These are phyloP conservation scores for Colletotrichum sp. DNA, from an alignment of 2,329 filamentous ascomycete species.

Conservation along the genomic window DNA sequence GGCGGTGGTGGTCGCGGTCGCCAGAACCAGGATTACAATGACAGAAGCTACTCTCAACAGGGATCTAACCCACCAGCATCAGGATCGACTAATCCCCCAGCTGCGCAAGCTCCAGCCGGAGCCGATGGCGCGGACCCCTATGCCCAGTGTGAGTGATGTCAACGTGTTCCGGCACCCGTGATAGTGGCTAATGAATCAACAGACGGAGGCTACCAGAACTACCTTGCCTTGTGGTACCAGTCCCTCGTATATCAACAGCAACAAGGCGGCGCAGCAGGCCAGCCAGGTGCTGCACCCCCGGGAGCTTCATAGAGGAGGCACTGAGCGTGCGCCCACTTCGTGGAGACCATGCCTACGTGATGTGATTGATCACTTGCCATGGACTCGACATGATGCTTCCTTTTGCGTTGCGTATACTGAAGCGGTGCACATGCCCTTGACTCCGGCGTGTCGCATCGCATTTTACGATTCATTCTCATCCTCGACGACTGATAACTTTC, in stretches of 20 bases:
- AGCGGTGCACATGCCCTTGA: slow-evolving; percentile 19
- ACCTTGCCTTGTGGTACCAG: slow-evolving; percentile 82
- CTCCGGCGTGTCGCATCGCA: background rate
- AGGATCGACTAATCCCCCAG: slow-evolving; percentile 44
- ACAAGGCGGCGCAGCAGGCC: slow-evolving; percentile 33
- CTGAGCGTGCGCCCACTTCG: background rate
- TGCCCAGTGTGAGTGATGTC: slow-evolving; percentile 67
- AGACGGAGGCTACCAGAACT: slow-evolving; percentile 84
- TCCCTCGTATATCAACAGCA: slow-evolving; percentile 57
- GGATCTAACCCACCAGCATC: slow-evolving; percentile 37
- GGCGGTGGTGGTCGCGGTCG: slow-evolving; percentile 45
- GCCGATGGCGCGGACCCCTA: slow-evolving; percentile 70
- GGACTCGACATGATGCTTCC: slow-evolving; percentile 23
- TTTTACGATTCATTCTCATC: background rate
- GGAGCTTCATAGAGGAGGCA: slow-evolving; percentile 12
- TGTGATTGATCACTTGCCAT: slow-evolving; percentile 24
- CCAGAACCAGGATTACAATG: slow-evolving; percentile 57
- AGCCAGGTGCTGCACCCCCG: slow-evolving; percentile 23
- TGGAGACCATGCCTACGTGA: slow-evolving; percentile 20
- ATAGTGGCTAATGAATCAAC: slow-evolving; percentile 26
- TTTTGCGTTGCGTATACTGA: slow-evolving; percentile 20
- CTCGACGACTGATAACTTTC: slow-evolving; percentile 13
- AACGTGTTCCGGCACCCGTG: background rate
- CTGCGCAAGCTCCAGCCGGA: slow-evolving; percentile 46
- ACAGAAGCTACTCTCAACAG: slow-evolving; percentile 58